Evolutionary conservation across 306 rosid species (phyloP).

Genomic region (Ziziphus jujuba): DNA sequence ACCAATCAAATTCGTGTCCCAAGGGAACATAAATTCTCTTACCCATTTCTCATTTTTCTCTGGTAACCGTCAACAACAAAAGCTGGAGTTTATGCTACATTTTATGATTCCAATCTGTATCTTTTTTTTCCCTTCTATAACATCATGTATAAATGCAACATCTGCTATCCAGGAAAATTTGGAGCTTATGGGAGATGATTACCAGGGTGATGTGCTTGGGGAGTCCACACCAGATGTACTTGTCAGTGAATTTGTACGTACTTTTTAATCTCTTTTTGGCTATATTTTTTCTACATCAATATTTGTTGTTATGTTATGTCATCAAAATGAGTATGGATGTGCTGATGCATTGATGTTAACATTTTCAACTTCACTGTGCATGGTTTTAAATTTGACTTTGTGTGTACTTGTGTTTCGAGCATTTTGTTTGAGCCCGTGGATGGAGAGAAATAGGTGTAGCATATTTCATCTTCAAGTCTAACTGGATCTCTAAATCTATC

Average conservation of each 20-base stretch:
- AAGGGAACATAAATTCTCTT: neutral
- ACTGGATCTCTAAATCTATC: neutral
- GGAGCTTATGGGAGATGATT: slow-evolving; percentile 78
- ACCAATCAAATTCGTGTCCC: neutral
- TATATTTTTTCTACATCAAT: neutral
- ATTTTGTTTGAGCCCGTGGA: too few species aligned
- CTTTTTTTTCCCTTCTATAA: neutral
- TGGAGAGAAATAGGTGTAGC: neutral
- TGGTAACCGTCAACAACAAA: neutral
- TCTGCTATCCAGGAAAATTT: slow-evolving; percentile 64
- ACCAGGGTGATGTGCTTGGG: slow-evolving; percentile 82
- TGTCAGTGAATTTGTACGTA: slow-evolving; percentile 81
- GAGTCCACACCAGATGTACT: slow-evolving; percentile 93
- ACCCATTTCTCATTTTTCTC: neutral
- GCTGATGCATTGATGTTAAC: too few species aligned
- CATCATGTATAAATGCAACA: slow-evolving; percentile 26
- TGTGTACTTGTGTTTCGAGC: too few species aligned
- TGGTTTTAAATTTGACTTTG: too few species aligned
- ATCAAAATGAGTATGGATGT: neutral
- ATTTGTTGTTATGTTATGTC: too few species aligned
- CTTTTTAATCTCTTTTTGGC: neutral
- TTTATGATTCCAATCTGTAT: too few species aligned
- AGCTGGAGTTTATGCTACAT: too few species aligned
- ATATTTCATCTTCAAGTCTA: neutral
- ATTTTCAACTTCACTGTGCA: too few species aligned